Evolutionary conservation across 148 eudicot species (phyloP), one percentile per base, ranked within the genome.

Genomic region (Cornus kousa): DNA sequence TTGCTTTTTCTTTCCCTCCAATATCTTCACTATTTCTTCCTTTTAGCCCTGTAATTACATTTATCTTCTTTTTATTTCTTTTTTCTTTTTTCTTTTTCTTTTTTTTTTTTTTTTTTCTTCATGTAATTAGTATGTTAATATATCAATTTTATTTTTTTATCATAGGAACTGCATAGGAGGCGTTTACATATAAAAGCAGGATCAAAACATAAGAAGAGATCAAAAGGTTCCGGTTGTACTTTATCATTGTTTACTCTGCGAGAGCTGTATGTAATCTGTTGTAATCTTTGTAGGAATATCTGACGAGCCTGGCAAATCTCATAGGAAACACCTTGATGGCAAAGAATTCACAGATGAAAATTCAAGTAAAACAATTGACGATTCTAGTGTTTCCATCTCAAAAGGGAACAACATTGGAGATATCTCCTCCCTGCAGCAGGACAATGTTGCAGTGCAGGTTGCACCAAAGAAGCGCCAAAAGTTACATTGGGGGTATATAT

Each of bases 161-260:
- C 13, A 20, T 82, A 93, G 97, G 97, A 93, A 82, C 83, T 93
- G 83, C 97, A 87, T 78, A 80, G 77, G 71, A 91, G 93, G 76
- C 91, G 97, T 19, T 84, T 93, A 86, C 86, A 88, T 83, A 78
- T 93, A 40, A 87, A 87, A 85, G 85, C 87, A 73, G 87, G 73
- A 81, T 60, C 88, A 3, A 89, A 91, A 76, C 80, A 32, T n/a
- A 87, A 85, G 71, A 79, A 71, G 77, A 90, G 84, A 85, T 20
- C 73, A 76, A 93, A 89, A 87, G 91, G 94, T 93, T 22, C 40
- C 46, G 50, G 74, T 53, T 60, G 28, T 20, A n/a, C 31, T 31
- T 22, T 3, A 20, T 67, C 43, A 22, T 19, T 59, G 13, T 23
- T 35, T 55, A 2, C 59, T 24, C 8, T 68, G 35, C 39, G 74